These are phyloP conservation scores for Eragrostis tef DNA, from an alignment of 202 grass and related monocot species.

Conservation along the genomic window DNA sequence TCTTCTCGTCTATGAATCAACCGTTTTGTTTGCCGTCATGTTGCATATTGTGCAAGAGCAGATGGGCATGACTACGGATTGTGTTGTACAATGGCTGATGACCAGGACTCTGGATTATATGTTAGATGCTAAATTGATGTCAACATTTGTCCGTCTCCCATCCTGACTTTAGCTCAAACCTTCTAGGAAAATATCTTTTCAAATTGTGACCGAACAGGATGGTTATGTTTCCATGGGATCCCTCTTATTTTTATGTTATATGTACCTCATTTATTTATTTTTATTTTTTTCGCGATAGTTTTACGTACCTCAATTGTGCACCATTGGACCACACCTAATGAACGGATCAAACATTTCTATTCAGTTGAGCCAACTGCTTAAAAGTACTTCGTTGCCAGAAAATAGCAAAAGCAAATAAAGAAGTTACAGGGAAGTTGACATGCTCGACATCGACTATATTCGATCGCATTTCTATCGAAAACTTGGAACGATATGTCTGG, in stretches of 20 bases:
- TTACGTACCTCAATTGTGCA: neutral
- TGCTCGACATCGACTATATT: neutral
- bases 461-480: slow-evolving; percentile 1
- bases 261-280: neutral
- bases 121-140: neutral
- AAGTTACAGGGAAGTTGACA: neutral
- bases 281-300: too few relatives aligned
- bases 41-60: neutral
- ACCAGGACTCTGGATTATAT: neutral
- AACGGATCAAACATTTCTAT: slow-evolving; percentile 1
- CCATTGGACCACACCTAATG: neutral
- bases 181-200: too few relatives aligned
- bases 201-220: too few relatives aligned
- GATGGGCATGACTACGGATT: neutral
- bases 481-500: neutral
- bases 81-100: neutral
- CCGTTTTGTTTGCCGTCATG: neutral
- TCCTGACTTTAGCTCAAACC: too few relatives aligned
- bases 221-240: too few relatives aligned
- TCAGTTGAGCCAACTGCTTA: neutral
- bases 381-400: neutral
- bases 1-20: neutral
- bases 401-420: neutral
- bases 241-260: neutral
- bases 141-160: too few relatives aligned